Conservation (phyloP, 305 asterid genomes). For the Vinca major region DNA sequence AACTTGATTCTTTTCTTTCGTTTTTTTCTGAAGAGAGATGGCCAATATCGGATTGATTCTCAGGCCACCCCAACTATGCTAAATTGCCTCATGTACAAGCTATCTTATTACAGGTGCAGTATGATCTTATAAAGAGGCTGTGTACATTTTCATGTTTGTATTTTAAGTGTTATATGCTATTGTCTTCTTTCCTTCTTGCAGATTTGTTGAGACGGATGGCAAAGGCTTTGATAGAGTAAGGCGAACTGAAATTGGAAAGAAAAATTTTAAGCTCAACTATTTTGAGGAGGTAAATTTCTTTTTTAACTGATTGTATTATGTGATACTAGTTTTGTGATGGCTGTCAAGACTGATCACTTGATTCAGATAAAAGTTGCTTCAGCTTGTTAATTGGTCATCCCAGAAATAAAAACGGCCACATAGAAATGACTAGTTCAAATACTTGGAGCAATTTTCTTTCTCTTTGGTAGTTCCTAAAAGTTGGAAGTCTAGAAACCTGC, state of each 20-base stretch:
- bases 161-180: background rate
- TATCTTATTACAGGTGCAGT: conserved; percentile 81
- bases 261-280: conserved; percentile 77
- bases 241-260: conserved; percentile 90
- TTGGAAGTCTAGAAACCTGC: background rate
- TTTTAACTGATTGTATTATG: conserved; percentile 1
- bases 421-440: background rate
- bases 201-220: conserved; percentile 96
- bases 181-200: conserved; percentile 20
- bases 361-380: background rate
- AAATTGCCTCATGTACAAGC: conserved; percentile 94
- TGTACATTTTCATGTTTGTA: background rate
- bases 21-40: conserved; percentile 61
- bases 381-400: background rate
- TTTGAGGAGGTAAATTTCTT: conserved; percentile 70
- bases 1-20: background rate
- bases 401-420: background rate
- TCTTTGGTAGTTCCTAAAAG: background rate
- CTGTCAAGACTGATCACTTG: background rate
- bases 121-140: conserved; percentile 2
- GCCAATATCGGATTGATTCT: conserved; percentile 91
- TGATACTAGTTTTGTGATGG: background rate
- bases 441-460: background rate
- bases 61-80: conserved; percentile 98
- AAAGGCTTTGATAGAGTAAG: conserved; percentile 91